Evolutionary conservation across 1,139 yeast genomes (phyloP).

Genomic region (Geotrichum cucujoidarum): DNA sequence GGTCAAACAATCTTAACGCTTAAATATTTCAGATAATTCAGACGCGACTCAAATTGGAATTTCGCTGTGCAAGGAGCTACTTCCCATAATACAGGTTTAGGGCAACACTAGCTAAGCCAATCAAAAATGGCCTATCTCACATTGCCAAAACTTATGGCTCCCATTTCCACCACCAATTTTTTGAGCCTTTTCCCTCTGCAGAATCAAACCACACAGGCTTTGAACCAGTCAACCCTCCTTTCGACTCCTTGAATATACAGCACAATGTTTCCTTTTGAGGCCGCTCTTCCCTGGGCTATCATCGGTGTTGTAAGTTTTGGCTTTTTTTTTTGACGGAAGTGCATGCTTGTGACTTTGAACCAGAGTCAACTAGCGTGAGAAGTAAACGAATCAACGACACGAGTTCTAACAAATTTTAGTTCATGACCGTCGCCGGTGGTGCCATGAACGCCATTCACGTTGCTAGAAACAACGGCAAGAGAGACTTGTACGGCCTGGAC

Average conservation of each 20-base stretch:
- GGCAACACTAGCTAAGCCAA: constrained; percentile 6
- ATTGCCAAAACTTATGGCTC: constrained; percentile 11
- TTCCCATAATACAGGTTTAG: constrained; percentile 17
- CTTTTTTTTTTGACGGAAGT: not conserved
- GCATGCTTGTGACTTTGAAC: no score
- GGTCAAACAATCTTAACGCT: no score
- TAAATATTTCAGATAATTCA: no score
- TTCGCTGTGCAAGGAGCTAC: no score
- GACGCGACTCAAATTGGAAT: no score
- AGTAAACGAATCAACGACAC: not conserved
- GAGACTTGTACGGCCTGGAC: constrained; percentile 55
- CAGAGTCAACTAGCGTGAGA: no score
- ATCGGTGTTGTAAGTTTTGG: constrained; percentile 47
- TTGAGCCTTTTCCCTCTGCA: not conserved
- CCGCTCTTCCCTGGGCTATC: constrained; percentile 60
- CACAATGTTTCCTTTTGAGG: constrained; percentile 67
- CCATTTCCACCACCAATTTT: constrained; percentile 7
- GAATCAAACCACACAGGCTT: constrained; percentile 27
- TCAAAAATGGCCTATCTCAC: constrained; percentile 6
- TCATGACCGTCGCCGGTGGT: constrained; percentile 50
- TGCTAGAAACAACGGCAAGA: constrained; percentile 49
- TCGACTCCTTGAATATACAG: not conserved
- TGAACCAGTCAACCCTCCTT: not conserved
- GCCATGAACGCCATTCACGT: constrained; percentile 46
- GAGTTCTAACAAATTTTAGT: constrained; percentile 28